Conservation (phyloP, 352 stramenopile genomes). For the Hyaloperonospora brassicae region DNA sequence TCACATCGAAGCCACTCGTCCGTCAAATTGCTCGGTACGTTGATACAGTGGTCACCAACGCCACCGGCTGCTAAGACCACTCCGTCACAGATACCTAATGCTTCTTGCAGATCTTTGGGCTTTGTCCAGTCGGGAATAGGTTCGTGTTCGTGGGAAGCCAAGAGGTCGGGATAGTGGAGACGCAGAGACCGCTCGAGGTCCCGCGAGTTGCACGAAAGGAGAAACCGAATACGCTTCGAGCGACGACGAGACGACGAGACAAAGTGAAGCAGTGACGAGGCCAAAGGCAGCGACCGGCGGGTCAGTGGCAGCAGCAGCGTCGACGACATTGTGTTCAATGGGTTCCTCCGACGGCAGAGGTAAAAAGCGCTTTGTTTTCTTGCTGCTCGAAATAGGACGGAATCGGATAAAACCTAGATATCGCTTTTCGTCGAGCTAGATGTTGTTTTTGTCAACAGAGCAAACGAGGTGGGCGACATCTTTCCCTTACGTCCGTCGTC, state of each 20-base stretch:
- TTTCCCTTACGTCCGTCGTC: no score
- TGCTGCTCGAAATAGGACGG: no score
- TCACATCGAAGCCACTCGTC: conserved; percentile 26
- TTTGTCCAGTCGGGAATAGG: conserved; percentile 37
- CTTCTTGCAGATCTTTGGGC: conserved; percentile 31
- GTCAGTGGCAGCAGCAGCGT: conserved; percentile 37
- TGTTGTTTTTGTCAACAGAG: no score
- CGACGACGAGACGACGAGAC: not conserved
- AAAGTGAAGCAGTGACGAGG: conserved; percentile 14
- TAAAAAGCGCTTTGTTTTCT: no score
- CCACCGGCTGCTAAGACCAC: conserved; percentile 32
- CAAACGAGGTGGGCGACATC: no score
- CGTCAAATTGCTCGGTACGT: conserved; percentile 10
- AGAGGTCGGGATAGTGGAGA: conserved; percentile 16
- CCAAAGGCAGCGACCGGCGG: conserved; percentile 25
- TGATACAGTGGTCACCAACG: conserved; percentile 17
- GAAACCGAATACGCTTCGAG: conserved; percentile 8
- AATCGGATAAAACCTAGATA: no score
- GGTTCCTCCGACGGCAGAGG: no score
- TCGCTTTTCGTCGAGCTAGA: no score
- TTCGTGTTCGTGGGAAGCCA: conserved; percentile 20
- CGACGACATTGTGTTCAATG: no score
- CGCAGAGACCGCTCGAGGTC: conserved; percentile 24
- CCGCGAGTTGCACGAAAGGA: conserved; percentile 17
- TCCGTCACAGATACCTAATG: conserved; percentile 37